Evolutionary conservation across 2,329 filamentous ascomycete species (phyloP).

Genomic region (Trichoderma sp.): DNA sequence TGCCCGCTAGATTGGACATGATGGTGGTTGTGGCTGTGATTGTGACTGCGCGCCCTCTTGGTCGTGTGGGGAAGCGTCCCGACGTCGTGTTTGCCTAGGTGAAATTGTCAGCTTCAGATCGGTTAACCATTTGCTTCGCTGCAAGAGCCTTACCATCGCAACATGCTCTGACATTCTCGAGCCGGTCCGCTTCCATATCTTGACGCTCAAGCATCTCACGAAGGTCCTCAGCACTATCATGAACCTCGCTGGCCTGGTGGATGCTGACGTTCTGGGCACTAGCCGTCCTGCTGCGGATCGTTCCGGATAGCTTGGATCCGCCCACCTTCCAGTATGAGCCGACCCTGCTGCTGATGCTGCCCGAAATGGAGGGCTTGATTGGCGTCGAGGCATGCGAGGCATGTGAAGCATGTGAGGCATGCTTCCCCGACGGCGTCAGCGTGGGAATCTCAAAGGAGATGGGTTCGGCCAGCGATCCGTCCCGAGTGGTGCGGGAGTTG

Average conservation of each 20-base stretch:
- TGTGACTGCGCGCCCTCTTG: conserved; percentile 49
- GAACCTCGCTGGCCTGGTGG: conserved; percentile 64
- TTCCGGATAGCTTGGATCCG: conserved; percentile 50
- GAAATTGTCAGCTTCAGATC: background rate
- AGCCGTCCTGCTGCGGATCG: conserved; percentile 56
- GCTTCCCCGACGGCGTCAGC: conserved; percentile 52
- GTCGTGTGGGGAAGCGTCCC: conserved; percentile 56
- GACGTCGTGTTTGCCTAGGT: conserved; percentile 72
- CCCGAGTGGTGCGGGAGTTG: conserved; percentile 71
- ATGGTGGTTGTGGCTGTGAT: conserved; percentile 36
- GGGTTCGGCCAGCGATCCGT: conserved; percentile 60
- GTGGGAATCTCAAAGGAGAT: conserved; percentile 58
- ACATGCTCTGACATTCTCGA: conserved; percentile 96
- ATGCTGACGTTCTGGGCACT: conserved; percentile 51
- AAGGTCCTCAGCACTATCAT: conserved; percentile 82
- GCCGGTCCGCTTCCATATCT: conserved; percentile 72
- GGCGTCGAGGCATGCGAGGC: conserved; percentile 31
- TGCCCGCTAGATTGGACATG: conserved; percentile 32
- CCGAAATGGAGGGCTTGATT: conserved; percentile 40
- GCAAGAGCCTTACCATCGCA: conserved; percentile 78
- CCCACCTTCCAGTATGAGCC: conserved; percentile 61
- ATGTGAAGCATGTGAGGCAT: conserved; percentile 36
- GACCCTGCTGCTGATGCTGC: conserved; percentile 57
- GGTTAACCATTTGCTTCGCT: too few species aligned
- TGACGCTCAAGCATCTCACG: conserved; percentile 77